Evolutionary conservation across 2,329 filamentous ascomycete species (phyloP).

Genomic region (Hymenoscyphus infarciens): DNA sequence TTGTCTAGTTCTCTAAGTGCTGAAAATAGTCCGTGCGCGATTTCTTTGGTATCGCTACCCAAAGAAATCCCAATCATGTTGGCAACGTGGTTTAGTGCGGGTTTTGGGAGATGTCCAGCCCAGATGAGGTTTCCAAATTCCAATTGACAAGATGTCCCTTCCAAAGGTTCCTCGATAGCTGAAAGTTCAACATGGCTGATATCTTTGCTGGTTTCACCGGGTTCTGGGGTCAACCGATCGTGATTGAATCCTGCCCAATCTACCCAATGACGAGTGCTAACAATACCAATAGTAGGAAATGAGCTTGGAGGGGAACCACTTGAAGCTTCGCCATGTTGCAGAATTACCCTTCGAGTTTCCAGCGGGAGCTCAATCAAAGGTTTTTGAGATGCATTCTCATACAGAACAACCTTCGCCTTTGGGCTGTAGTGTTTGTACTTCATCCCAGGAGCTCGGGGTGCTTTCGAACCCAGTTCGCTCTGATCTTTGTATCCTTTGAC

Average conservation of each 20-base stretch:
- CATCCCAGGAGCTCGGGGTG: constrained; percentile 90
- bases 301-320: no score
- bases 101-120: neutral
- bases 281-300: constrained; percentile 35
- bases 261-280: constrained; percentile 39
- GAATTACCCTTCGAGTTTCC: constrained; percentile 5
- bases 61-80: constrained; percentile 63
- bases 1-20: constrained; percentile 82
- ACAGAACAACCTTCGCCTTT: constrained; percentile 78
- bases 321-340: neutral
- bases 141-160: constrained; percentile 17
- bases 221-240: neutral
- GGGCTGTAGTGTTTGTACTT: constrained; percentile 99
- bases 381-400: constrained; percentile 50
- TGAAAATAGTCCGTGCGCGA: constrained; percentile 85
- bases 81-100: constrained; percentile 16
- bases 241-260: constrained; percentile 31
- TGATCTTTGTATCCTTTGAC: constrained; percentile 75
- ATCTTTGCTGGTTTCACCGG: neutral
- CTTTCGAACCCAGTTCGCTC: constrained; percentile 59
- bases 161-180: neutral
- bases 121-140: constrained; percentile 17
- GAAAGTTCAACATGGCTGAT: neutral
- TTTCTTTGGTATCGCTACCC: constrained; percentile 64
- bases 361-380: constrained; percentile 23